Percentiles rank a stretch among this genome's conserved stretches.
phyloP scores from a whole-genome alignment of 1,284 basidiomycete genomes.

The Serendipita sp. region DNA sequence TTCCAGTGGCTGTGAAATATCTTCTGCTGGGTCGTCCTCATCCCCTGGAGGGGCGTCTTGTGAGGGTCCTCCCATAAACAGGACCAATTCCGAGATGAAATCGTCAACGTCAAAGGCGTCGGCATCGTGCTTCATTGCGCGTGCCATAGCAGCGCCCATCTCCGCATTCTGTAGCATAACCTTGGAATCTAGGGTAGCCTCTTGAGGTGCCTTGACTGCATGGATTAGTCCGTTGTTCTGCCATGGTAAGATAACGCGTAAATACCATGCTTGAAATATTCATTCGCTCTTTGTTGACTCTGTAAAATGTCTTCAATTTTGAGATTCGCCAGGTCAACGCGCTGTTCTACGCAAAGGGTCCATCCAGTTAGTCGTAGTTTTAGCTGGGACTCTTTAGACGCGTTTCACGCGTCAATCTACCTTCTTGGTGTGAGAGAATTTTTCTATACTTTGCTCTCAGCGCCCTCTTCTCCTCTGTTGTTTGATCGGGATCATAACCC shows the following conservation, averaged over 20 bases:
- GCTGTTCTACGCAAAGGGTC: conserved; percentile 6
- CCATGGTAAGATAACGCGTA: neutral
- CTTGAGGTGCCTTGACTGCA: conserved; percentile 63
- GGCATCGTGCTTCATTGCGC: conserved; percentile 69
- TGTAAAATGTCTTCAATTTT: conserved; percentile 38
- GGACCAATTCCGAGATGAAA: conserved; percentile 56
- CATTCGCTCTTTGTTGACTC: conserved; percentile 41
- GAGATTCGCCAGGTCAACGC: conserved; percentile 12
- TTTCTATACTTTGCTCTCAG: conserved; percentile 56
- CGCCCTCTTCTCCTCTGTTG: conserved; percentile 56
- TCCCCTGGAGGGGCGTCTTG: conserved; percentile 20
- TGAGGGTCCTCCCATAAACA: conserved; percentile 50
- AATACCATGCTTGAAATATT: conserved; percentile 46
- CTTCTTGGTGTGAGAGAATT: conserved; percentile 47
- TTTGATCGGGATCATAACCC: conserved; percentile 64
- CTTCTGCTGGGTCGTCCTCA: conserved; percentile 23
- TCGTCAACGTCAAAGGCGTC: conserved; percentile 76
- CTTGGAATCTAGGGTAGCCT: conserved; percentile 62
- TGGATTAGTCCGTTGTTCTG: conserved; percentile 2
- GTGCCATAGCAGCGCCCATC: conserved; percentile 62
- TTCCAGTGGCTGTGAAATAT: conserved; percentile 31
- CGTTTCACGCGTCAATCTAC: conserved; percentile 23
- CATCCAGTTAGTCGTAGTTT: conserved; percentile 19
- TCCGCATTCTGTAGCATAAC: conserved; percentile 51
- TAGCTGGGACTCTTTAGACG: neutral